Base-by-base conservation (phyloP, 441 rosid species). In the Pelargonium citronellum region DNA sequence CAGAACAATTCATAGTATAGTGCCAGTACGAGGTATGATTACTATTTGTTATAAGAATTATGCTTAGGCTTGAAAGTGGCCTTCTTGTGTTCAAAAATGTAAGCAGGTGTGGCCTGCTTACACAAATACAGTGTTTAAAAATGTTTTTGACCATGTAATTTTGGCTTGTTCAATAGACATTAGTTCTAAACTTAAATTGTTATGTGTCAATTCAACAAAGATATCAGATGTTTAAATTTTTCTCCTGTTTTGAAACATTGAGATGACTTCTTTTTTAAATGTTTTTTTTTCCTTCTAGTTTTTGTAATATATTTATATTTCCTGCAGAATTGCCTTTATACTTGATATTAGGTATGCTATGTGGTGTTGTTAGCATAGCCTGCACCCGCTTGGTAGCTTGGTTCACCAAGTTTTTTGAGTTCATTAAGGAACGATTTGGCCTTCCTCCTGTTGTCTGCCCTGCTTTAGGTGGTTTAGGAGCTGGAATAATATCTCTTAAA, bases 401-500 rank as follows among this genome's bases (percentile, higher is more conserved):
- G 97, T 91, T 94, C 83, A 83, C 86, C 67, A 82, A 84, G 77
- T 81, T 79, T 57, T 94, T 94, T 73, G 90, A 89, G 41, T 88
- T 76, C 77, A 85, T 91, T 78, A 88, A 84, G 83, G 92, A 84
- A 37, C 89, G 77, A 77, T 94, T 86, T 79, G 89, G 91, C 72
- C 89, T 88, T 81, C 97, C 97, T 70, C 68, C 95, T 70, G 90
- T 91, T 73, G 91, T 87, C 22, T 94, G 96, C 74, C 98, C 98
- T 71, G 98, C 98, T 71, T 71, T 94, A 77, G 98, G 98, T 69
- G 95, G 98, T 75, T 81, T 91, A 81, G 98, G 97, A 75, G 95
- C 96, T 74, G 98, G 98, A 34, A 74, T 94, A 58, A 91, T 94
- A 78, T 97, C 98, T 73, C 96, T 94, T 34, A 94, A 84, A 77